Base-by-base conservation (phyloP, 228 moss, liverwort and hornwort genomes). In the Sphagnum fallax region DNA sequence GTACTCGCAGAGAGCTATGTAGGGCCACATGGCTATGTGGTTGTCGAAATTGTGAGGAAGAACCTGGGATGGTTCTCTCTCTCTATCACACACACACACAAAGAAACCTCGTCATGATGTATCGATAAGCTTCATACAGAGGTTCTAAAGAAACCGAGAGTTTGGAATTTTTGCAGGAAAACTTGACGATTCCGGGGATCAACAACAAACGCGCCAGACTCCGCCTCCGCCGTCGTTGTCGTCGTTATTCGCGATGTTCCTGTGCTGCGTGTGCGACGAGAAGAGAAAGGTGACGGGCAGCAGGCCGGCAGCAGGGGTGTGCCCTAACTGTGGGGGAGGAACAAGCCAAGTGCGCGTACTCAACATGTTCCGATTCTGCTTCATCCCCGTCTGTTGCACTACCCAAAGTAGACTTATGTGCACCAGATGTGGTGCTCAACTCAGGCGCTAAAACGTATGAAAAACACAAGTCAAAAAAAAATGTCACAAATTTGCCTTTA, bases 311-410 rank as follows among this genome's bases (percentile, higher is more conserved):
- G 53, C 83, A 0, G 88, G 92, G 6, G 6, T 0, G 2, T 90
- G 92, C 60, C 74, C 74, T 0, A 49, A 51, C 15, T 92, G 90
- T 64, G 65, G 69, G 5, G 88, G 75, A 0, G 78, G 78, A 10
- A 82, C 81, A 1, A 47, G 60, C 8, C 78, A 84, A 61, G 83
- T 80, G 60, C 74, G 74, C 16, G 77, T 90, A 58, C 78, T 67
- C 52, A 82, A 82, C 62, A 76, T 82, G 2, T 84, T 75, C 64
- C 80, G 90, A 64, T 73, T 76, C 58, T 92, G 92, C 70, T 92
- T 86, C 86, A 68, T 92, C 51, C 92, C 88, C n/a, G 16, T 90
- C 52, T 92, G 84, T 76, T 84, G 84, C 80, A 81, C 76, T 55
- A 75, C 73, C 57, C 67, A 78, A 60, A 80, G 75, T 64, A 52